Base-by-base conservation (phyloP, 2,329 filamentous ascomycete genomes). In the Trichoderma sp. region DNA sequence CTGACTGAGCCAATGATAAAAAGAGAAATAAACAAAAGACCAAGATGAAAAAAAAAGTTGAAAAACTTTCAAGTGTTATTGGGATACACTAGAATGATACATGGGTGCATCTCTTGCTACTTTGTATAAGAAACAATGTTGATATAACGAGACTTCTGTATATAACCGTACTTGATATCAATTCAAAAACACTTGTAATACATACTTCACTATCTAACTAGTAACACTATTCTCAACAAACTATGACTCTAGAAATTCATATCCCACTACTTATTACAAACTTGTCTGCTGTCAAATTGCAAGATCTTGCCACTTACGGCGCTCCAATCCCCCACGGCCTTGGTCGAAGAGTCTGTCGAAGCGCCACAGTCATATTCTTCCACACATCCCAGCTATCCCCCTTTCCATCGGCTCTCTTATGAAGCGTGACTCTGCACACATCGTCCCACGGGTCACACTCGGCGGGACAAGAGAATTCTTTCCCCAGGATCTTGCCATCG, bases 401-500 rank as follows among this genome's bases (percentile, higher is more conserved):
- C 3, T 36, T 3, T 32, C 20, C 17, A 28, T 59, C 23, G 17
- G 15, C 15, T 8, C 32, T 47, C 55, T 55, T 32, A 3, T 26
- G 8, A 6, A 12, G 65, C 28, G 8, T 39, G 13, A 17, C 57
- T 43, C 34, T 26, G 26, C 72, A 74, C 11, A 32, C 61, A 12
- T n/a, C n/a, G 17, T 74, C 73, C 74, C 74, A 77, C 5, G 73
- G 74, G 15, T 72, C 74, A 20, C 76, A 78, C 12, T 75, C 73
- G 1, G 63, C 43, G 62, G 74, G 39, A n/a, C 77, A 79, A 1
- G 68, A 53, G 0, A 55, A 71, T 20, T 76, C 76, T 9, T 61
- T 65, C 17, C 57, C 32, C 3, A 75, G 77, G 13, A 78, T 68
- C 28, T 50, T 69, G 6, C 77, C 77, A 11, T 59, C 70, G 7